Percentiles rank a stretch among this genome's conserved stretches.
These are phyloP conservation scores for Phytophthora rubi DNA, from an alignment of 352 stramenopile genomes.

Conservation along the genomic window DNA sequence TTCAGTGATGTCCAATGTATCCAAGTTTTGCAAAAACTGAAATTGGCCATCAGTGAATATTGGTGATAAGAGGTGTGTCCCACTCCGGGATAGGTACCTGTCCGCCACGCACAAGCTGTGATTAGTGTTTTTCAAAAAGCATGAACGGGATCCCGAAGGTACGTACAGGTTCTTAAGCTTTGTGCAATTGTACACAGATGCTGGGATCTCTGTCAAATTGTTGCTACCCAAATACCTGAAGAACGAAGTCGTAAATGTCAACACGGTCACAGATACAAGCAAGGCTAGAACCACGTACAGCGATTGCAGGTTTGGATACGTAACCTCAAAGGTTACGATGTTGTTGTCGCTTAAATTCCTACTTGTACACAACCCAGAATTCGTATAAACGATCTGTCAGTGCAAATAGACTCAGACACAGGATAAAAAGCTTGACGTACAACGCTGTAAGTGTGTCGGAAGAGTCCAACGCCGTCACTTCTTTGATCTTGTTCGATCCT, in stretches of 20 bases:
- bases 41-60: constrained; percentile 48
- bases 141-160: background rate
- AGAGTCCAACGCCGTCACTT: constrained; percentile 11
- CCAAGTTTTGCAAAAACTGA: constrained; percentile 50
- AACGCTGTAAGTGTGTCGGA: constrained; percentile 23
- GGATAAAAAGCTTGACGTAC: constrained; percentile 10
- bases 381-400: background rate
- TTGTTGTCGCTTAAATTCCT: constrained; percentile 34
- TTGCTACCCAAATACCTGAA: constrained; percentile 30
- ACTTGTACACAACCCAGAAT: background rate
- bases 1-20: constrained; percentile 31
- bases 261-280: background rate
- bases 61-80: constrained; percentile 17
- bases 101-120: background rate
- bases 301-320: constrained; percentile 50
- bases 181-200: constrained; percentile 19
- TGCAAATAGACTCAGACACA: background rate
- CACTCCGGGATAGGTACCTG: constrained; percentile 19
- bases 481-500: constrained; percentile 28
- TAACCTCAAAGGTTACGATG: constrained; percentile 45
- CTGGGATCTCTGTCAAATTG: constrained; percentile 30
- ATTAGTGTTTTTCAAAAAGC: background rate
- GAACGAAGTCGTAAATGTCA: constrained; percentile 3
- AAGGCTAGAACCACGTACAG: constrained; percentile 43
- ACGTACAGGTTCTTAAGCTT: constrained; percentile 35